A percentile compares a stretch with the other conserved stretches of the same genome.
phyloP scores from a whole-genome alignment of 495 filamentous ascomycete genomes.

The Aspergillus panamensis region DNA sequence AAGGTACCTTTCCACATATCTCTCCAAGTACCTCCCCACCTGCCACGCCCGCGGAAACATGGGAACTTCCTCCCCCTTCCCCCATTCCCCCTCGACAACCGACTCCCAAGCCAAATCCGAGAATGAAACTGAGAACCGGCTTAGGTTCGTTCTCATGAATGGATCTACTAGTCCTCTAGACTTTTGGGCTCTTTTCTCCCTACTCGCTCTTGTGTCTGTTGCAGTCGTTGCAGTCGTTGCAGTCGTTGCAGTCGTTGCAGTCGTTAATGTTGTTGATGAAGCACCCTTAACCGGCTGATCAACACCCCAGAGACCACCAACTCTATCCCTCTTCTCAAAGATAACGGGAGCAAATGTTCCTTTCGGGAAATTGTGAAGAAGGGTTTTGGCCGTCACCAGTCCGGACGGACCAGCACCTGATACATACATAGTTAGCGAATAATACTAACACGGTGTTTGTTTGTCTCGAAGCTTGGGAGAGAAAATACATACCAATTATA shows the following conservation, averaged over 20 bases:
- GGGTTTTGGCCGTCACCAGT: conserved; percentile 75
- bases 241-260: not conserved
- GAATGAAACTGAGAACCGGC: conserved; percentile 73
- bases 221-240: not conserved
- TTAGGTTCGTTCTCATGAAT: conserved; percentile 74
- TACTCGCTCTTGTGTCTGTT: no score
- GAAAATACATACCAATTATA: conserved; percentile 54
- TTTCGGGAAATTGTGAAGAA: conserved; percentile 57
- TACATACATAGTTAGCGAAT: not conserved
- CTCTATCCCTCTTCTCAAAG: conserved; percentile 59
- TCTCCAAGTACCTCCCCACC: conserved; percentile 68
- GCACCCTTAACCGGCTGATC: not conserved
- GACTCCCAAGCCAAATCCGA: conserved; percentile 71
- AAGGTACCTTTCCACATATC: conserved; percentile 59
- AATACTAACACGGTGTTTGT: conserved; percentile 2
- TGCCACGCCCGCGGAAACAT: conserved; percentile 72
- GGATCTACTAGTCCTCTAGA: conserved; percentile 51
- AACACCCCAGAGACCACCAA: conserved; percentile 72
- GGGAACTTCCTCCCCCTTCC: conserved; percentile 42
- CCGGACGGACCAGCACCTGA: conserved; percentile 78
- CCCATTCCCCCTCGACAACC: conserved; percentile 24
- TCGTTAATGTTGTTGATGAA: not conserved
- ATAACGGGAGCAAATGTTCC: conserved; percentile 63
- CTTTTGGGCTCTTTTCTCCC: not conserved
- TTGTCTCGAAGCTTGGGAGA: no score